These are phyloP conservation scores for Cerrena zonata DNA, from an alignment of 1,284 basidiomycete genomes.

Conservation along the genomic window DNA sequence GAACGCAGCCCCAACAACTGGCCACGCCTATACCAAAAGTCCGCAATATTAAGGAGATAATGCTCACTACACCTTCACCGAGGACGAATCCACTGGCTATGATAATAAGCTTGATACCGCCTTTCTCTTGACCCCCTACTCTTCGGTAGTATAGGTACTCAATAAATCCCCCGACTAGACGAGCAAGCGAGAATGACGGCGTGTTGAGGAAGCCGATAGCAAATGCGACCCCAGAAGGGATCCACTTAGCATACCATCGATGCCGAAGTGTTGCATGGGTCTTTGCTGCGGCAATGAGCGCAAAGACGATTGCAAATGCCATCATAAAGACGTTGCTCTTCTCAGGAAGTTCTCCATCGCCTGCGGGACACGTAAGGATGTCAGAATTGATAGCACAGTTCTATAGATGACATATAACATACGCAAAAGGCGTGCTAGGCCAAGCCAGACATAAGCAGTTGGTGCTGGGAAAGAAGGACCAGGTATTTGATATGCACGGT, in stretches of 20 bases:
- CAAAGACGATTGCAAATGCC: constrained; percentile 68
- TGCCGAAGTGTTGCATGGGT: constrained; percentile 46
- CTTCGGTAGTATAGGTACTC: constrained; percentile 65
- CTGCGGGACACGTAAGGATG: constrained; percentile 30
- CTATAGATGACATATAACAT: too few relatives aligned
- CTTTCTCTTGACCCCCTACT: constrained; percentile 37
- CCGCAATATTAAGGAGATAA: constrained; percentile 72
- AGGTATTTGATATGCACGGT: constrained; percentile 78
- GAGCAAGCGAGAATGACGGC: constrained; percentile 88
- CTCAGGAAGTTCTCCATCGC: constrained; percentile 76
- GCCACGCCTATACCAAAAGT: constrained; percentile 68
- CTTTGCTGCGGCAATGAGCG: constrained; percentile 63
- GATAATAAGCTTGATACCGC: constrained; percentile 76
- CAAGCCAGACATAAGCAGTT: constrained; percentile 88
- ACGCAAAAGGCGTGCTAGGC: constrained; percentile 85
- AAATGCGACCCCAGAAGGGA: constrained; percentile 87
- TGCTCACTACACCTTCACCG: constrained; percentile 86
- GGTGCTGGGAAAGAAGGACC: constrained; percentile 92
- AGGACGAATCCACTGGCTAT: constrained; percentile 93
- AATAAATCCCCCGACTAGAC: constrained; percentile 81
- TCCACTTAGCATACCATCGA: constrained; percentile 57
- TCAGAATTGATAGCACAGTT: too few relatives aligned
- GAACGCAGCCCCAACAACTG: constrained; percentile 82
- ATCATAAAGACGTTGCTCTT: constrained; percentile 80
- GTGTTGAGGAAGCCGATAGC: constrained; percentile 91